A percentile compares a stretch with the other conserved stretches of the same genome.
Evolutionary conservation across 2,329 filamentous ascomycete genomes (phyloP).

Genomic region (Xylaria sp.): DNA sequence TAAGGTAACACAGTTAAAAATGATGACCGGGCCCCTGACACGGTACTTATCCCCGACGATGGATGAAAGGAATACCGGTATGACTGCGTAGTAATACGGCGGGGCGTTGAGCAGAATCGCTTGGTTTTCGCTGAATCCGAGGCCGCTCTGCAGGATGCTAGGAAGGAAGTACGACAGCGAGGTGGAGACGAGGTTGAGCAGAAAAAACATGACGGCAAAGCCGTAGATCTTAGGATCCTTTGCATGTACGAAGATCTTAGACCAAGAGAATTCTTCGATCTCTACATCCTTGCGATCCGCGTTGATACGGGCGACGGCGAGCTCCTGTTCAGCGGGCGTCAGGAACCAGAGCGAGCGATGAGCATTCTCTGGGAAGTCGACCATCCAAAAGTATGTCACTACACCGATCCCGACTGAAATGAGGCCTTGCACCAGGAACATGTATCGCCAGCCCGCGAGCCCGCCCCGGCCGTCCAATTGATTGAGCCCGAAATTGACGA

Average conservation of each 20-base stretch:
- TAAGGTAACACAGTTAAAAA: constrained; percentile 71
- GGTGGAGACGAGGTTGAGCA: constrained; percentile 74
- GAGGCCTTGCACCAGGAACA: constrained; percentile 73
- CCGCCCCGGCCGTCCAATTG: constrained; percentile 65
- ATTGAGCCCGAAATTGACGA: constrained; percentile 77
- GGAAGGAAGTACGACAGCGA: constrained; percentile 73
- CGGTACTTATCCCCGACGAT: constrained; percentile 69
- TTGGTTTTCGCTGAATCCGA: constrained; percentile 62
- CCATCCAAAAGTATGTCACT: constrained; percentile 74
- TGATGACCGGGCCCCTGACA: constrained; percentile 70
- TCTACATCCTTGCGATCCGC: constrained; percentile 69
- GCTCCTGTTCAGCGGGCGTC: constrained; percentile 61
- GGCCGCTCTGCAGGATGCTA: constrained; percentile 65
- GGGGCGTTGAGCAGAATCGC: constrained; percentile 72
- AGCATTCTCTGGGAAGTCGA: constrained; percentile 73
- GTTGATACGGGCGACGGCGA: constrained; percentile 68
- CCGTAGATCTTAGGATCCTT: constrained; percentile 71
- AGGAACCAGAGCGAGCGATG: constrained; percentile 68
- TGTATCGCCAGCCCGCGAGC: constrained; percentile 73
- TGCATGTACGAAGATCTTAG: constrained; percentile 65
- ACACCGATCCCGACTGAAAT: constrained; percentile 69
- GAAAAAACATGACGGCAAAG: constrained; percentile 72
- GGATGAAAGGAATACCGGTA: constrained; percentile 72
- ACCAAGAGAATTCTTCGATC: constrained; percentile 65
- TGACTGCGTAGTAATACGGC: constrained; percentile 73